A percentile compares a stretch with the other conserved stretches of the same genome.
These are phyloP conservation scores for Chlorella ohadii DNA, from an alignment of 139 green algal species.

Conservation along the genomic window DNA sequence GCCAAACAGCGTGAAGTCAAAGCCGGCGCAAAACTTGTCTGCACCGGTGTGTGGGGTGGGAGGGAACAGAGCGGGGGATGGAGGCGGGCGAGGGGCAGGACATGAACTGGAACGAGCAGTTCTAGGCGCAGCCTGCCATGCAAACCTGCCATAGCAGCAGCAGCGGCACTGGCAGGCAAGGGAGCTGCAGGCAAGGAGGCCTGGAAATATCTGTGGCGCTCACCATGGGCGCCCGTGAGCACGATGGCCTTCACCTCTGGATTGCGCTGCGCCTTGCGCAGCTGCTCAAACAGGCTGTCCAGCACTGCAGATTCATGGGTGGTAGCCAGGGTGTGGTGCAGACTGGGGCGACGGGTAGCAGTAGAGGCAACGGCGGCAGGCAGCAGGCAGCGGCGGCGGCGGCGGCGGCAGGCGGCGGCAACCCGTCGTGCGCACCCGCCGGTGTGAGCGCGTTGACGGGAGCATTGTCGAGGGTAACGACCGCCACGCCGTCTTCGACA, in stretches of 20 bases:
- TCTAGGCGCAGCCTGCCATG: no score
- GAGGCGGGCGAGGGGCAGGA: no score
- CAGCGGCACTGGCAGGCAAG: no score
- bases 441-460: slow-evolving; percentile 95
- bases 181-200: no score
- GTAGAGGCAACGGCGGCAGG: not conserved
- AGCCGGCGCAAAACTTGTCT: slow-evolving; percentile 88
- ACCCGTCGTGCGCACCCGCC: slow-evolving; percentile 48
- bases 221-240: slow-evolving; percentile 67
- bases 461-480: slow-evolving; percentile 88
- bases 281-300: slow-evolving; percentile 66
- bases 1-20: slow-evolving; percentile 86
- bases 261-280: slow-evolving; percentile 75
- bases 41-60: not conserved
- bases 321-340: not conserved
- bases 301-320: slow-evolving; percentile 68
- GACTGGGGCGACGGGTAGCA: not conserved
- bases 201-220: not conserved
- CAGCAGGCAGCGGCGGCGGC: not conserved
- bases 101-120: no score
- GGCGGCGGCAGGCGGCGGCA: not conserved
- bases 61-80: not conserved
- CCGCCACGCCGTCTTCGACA: slow-evolving; percentile 73
- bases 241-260: slow-evolving; percentile 86
- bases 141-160: no score